Base-by-base conservation (phyloP, 2,329 filamentous ascomycete species). In the Apiospora arundinis region DNA sequence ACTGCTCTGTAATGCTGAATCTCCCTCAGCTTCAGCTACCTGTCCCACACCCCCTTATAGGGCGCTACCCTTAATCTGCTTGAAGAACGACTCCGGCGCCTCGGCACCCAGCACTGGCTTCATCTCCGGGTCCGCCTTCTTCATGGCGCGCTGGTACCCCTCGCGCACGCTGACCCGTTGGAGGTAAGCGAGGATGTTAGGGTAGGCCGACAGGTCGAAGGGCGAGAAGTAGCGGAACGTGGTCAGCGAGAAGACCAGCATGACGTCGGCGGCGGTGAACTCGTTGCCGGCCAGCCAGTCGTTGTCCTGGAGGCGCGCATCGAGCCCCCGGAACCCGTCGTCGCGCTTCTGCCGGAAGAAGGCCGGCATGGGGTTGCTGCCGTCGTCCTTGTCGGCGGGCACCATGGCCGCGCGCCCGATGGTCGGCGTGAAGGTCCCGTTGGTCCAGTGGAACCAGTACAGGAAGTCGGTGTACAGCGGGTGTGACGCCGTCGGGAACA, bases 191-290 rank as follows among this genome's bases (percentile, higher is more conserved):
- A 89, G 67, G 7, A 90, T 81, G 66, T 82, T 81, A 1, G 77
- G 74, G 73, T 87, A 86, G 0, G 75, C 77, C 2, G 72, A 74
- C 67, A 90, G 73, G 68, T 83, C 81, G 63, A 81, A 82, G 1
- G 83, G 82, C 32, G 80, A 79, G 74, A 89, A 91, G 67, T 83
- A 82, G 21, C 91, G 83, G 84, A 89, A 85, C 1, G 90, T 92
- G 0, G 90, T 91, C 45, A 93, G 80, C 18, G 84, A 82, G 75
- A 87, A 92, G 0, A 91, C 84, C 5, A 81, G 82, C 89, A 93
- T 92, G 49, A 92, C 82, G 79, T 93, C 92, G 1, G 91, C 91
- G 0, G 84, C 89, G 0, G 89, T 92, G 71, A 93, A 89, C 68
- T 90, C 83, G 0, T 85, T 81, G 2, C 91, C 92, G 0, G 88